A percentile compares a stretch with the other conserved stretches of the same genome.
Conservation (phyloP, 768 basidiomycete species). For the Boletus rubropictus region DNA sequence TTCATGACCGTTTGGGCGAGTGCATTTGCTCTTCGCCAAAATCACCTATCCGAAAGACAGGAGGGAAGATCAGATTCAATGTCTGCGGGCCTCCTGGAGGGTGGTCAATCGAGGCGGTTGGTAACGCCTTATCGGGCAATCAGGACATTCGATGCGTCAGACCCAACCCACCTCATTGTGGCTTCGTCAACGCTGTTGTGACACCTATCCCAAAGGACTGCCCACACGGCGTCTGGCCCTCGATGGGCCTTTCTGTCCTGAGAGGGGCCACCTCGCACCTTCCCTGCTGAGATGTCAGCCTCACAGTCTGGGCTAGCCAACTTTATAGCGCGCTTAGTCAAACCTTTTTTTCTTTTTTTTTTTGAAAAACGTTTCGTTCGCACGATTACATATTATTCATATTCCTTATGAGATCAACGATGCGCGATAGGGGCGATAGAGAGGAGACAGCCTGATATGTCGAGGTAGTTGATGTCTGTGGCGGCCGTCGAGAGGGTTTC, state of each 20-base stretch:
- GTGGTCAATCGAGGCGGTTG: background rate
- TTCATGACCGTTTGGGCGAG: background rate
- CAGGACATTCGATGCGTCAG: background rate
- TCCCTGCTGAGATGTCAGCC: too few species aligned
- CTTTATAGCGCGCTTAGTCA: too few species aligned
- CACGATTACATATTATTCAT: too few species aligned
- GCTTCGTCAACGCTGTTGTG: background rate
- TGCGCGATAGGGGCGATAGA: slow-evolving; percentile 77
- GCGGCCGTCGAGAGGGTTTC: slow-evolving; percentile 82
- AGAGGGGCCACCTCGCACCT: too few species aligned
- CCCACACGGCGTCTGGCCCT: too few species aligned
- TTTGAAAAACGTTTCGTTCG: too few species aligned
- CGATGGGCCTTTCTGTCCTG: too few species aligned
- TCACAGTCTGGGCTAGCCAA: too few species aligned
- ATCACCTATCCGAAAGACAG: background rate
- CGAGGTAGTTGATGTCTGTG: slow-evolving; percentile 70
- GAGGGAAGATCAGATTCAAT: background rate
- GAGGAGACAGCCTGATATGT: slow-evolving; percentile 78
- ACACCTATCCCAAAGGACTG: too few species aligned
- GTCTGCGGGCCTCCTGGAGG: rapidly evolving
- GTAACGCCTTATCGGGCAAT: background rate
- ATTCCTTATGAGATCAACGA: too few species aligned
- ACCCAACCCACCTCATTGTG: background rate
- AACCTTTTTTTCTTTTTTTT: too few species aligned
- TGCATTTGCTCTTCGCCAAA: background rate